phyloP scores from a whole-genome alignment of 2,329 filamentous ascomycete genomes.

The Drechmeria coniospora region DNA sequence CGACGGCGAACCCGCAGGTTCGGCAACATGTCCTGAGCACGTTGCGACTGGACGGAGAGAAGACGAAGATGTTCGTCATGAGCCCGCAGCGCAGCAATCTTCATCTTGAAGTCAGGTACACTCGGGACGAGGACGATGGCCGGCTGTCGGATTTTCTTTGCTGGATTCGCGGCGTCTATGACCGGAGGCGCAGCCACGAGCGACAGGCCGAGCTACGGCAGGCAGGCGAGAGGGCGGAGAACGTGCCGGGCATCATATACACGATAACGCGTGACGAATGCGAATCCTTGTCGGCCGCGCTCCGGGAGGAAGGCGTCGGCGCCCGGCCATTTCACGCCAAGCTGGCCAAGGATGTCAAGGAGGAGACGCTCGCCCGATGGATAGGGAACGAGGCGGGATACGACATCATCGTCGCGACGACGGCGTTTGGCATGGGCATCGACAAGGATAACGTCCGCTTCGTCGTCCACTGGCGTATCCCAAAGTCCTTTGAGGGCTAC shows the following conservation, averaged over 20 bases:
- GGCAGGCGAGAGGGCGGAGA: slow-evolving; percentile 39
- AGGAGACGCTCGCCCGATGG: slow-evolving; percentile 57
- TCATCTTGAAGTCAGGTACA: slow-evolving; percentile 81
- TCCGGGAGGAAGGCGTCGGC: slow-evolving; percentile 54
- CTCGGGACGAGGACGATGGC: slow-evolving; percentile 56
- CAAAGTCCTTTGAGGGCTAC: slow-evolving; percentile 89
- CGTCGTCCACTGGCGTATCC: slow-evolving; percentile 85
- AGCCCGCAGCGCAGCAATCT: slow-evolving; percentile 73
- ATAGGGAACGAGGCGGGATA: slow-evolving; percentile 60
- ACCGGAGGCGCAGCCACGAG: slow-evolving; percentile 44
- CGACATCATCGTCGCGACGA: slow-evolving; percentile 88
- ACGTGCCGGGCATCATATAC: slow-evolving; percentile 66
- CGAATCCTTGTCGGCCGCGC: slow-evolving; percentile 49
- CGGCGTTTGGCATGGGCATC: slow-evolving; percentile 95
- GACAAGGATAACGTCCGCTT: slow-evolving; percentile 92
- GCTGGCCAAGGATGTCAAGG: slow-evolving; percentile 51
- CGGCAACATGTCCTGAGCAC: slow-evolving; percentile 68
- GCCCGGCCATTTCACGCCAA: slow-evolving; percentile 61
- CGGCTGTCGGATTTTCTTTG: slow-evolving; percentile 57
- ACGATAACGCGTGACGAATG: slow-evolving; percentile 62
- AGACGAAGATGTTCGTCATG: slow-evolving; percentile 64
- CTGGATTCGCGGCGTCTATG: slow-evolving; percentile 64
- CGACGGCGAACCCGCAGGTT: slow-evolving; percentile 72
- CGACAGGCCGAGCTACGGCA: slow-evolving; percentile 43
- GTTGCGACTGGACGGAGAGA: slow-evolving; percentile 49